Conservation (phyloP, 345 rosid species). For the Gossypium herbaceum region DNA sequence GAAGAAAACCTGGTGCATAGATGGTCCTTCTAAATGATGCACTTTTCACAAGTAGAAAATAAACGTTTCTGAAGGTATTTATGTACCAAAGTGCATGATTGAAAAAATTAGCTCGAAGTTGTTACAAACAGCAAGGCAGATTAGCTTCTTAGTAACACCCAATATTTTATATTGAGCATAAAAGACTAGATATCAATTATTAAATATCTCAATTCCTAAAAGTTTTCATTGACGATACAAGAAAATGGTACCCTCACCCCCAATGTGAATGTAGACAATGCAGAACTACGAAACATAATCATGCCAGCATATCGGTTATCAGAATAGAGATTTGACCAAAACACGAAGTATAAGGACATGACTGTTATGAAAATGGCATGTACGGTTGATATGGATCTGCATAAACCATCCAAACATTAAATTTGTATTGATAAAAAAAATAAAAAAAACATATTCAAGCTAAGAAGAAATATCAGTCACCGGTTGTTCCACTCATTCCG, state of each 20-base stretch:
- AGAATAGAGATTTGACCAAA: slow-evolving; percentile 54
- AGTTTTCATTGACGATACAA: background rate
- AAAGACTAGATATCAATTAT: background rate
- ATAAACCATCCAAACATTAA: slow-evolving; percentile 8
- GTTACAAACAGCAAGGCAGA: background rate
- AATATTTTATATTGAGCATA: background rate
- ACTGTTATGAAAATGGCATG: slow-evolving; percentile 60
- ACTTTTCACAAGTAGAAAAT: background rate
- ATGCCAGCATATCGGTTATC: slow-evolving; percentile 31
- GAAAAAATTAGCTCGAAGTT: background rate
- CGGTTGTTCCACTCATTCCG: slow-evolving; percentile 68
- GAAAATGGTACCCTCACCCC: slow-evolving; percentile 43
- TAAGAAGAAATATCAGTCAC: slow-evolving; percentile 26
- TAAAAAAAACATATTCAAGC: background rate
- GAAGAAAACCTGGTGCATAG: background rate
- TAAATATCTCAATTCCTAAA: slow-evolving; percentile 2
- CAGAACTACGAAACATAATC: slow-evolving; percentile 44
- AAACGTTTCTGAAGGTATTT: background rate
- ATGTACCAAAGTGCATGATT: background rate
- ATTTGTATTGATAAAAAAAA: background rate
- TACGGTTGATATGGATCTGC: slow-evolving; percentile 59
- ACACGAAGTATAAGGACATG: slow-evolving; percentile 58
- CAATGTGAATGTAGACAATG: slow-evolving; percentile 43
- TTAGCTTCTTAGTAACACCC: background rate
- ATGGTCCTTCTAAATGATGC: background rate